A percentile compares a stretch with the other conserved stretches of the same genome.
These are phyloP conservation scores for Debaryomyces castellii DNA, from an alignment of 805 yeast genomes.

Conservation along the genomic window DNA sequence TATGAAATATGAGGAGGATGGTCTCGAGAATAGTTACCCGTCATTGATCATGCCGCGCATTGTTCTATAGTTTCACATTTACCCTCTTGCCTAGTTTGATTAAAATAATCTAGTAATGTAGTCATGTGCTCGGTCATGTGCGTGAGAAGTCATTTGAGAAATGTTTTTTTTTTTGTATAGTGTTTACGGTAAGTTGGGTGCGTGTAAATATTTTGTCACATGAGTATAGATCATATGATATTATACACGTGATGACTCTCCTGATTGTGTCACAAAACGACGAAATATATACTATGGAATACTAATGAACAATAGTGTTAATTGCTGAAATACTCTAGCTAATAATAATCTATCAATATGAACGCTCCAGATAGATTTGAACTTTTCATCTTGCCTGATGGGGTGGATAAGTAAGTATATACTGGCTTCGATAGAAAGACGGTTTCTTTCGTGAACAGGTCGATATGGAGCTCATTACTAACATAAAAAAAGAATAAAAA, in stretches of 20 bases:
- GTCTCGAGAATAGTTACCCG: background rate
- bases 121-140: too few species aligned
- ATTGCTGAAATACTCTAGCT: too few species aligned
- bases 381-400: slow-evolving; percentile 94
- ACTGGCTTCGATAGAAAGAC: too few species aligned
- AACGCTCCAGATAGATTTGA: slow-evolving; percentile 99
- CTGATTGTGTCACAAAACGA: background rate
- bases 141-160: too few species aligned
- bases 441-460: too few species aligned
- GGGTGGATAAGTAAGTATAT: slow-evolving; percentile 79
- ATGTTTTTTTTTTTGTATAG: too few species aligned
- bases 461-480: too few species aligned
- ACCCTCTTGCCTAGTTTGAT: background rate
- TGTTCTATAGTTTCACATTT: background rate
- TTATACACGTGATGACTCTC: background rate
- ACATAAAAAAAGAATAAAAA: slow-evolving; percentile 53
- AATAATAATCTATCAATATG: slow-evolving; percentile 44
- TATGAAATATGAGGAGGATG: background rate
- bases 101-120: background rate
- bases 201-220: background rate
- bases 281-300: too few species aligned
- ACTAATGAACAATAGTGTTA: too few species aligned
- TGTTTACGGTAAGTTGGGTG: background rate
- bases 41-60: background rate
- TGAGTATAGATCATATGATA: background rate